A percentile compares a stretch with the other conserved stretches of the same genome.
Conservation (phyloP, 2,329 filamentous ascomycete species). For the Stachybotrys echinatus region DNA sequence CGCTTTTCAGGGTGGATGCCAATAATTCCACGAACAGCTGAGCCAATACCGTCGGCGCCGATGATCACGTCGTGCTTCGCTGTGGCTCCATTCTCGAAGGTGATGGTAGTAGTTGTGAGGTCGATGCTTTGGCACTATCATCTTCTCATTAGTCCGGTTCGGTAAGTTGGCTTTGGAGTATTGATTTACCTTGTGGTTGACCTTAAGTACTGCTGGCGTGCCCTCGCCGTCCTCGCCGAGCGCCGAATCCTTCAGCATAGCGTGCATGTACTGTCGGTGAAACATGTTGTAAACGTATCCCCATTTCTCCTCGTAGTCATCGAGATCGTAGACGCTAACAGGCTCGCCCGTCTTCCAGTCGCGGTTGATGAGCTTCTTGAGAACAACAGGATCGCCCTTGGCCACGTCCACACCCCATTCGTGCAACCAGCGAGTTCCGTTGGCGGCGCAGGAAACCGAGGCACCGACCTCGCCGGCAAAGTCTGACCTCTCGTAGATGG, state of each 20-base stretch:
- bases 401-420: conserved; percentile 62
- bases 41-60: conserved; percentile 64
- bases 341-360: conserved; percentile 67
- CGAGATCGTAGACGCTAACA: conserved; percentile 57
- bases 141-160: no score
- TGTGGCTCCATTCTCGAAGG: conserved; percentile 45
- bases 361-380: conserved; percentile 62
- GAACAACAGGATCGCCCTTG: conserved; percentile 59
- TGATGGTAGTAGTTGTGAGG: conserved; percentile 40
- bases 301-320: conserved; percentile 61
- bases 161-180: no score
- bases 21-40: conserved; percentile 55
- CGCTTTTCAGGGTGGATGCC: conserved; percentile 56
- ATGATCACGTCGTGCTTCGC: conserved; percentile 55
- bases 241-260: conserved; percentile 58
- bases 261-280: conserved; percentile 63
- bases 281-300: conserved; percentile 66
- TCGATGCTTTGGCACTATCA: conserved; percentile 45
- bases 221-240: conserved; percentile 48
- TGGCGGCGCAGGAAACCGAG: conserved; percentile 63
- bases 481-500: conserved; percentile 61
- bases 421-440: conserved; percentile 64
- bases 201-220: conserved; percentile 42
- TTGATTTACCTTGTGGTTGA: conserved; percentile 47
- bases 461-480: conserved; percentile 65